Percentiles rank a stretch among this genome's conserved stretches.
Evolutionary conservation across 495 filamentous ascomycete species (phyloP).

Genomic region (Apodospora peruviana): DNA sequence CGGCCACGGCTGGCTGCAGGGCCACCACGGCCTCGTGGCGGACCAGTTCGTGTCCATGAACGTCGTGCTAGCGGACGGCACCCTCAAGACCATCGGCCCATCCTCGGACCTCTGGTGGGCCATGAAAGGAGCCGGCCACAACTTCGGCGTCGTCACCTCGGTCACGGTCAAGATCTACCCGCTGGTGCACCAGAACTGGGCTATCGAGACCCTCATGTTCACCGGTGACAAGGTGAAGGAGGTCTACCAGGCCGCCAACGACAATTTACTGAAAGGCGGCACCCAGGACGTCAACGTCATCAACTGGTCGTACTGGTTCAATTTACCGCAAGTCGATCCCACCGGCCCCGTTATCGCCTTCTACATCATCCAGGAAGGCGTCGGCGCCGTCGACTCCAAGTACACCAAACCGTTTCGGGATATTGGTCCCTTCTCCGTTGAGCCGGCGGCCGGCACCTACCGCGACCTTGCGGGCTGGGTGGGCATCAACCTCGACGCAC

Average conservation of each 20-base stretch:
- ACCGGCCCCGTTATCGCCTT: constrained; percentile 41
- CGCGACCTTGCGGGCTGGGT: constrained; percentile 40
- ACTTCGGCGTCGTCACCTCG: constrained; percentile 56
- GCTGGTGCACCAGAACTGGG: constrained; percentile 26
- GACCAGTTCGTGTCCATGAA: constrained; percentile 51
- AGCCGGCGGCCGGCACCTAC: constrained; percentile 31
- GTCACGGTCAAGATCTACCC: constrained; percentile 45
- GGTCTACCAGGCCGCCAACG: constrained; percentile 43
- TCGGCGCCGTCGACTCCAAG: constrained; percentile 27
- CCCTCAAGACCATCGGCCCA: constrained; percentile 29
- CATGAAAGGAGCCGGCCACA: constrained; percentile 54
- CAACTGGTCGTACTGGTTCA: constrained; percentile 50
- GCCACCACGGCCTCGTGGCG: constrained; percentile 53
- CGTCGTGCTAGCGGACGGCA: constrained; percentile 54
- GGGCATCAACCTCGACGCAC: constrained; percentile 26
- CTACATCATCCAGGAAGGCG: constrained; percentile 49
- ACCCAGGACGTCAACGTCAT: constrained; percentile 36
- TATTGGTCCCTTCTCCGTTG: constrained; percentile 36
- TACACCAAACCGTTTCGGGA: constrained; percentile 42
- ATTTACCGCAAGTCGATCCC: constrained; percentile 31
- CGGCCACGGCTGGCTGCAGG: constrained; percentile 56
- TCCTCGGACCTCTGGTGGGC: constrained; percentile 52
- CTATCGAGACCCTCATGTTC: constrained; percentile 42
- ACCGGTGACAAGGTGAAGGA: constrained; percentile 42
- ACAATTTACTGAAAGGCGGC: constrained; percentile 32